A percentile compares a stretch with the other conserved stretches of the same genome.
phyloP scores from a whole-genome alignment of 371 early-diverging fungal species.

The Actinomortierella ambigua region DNA sequence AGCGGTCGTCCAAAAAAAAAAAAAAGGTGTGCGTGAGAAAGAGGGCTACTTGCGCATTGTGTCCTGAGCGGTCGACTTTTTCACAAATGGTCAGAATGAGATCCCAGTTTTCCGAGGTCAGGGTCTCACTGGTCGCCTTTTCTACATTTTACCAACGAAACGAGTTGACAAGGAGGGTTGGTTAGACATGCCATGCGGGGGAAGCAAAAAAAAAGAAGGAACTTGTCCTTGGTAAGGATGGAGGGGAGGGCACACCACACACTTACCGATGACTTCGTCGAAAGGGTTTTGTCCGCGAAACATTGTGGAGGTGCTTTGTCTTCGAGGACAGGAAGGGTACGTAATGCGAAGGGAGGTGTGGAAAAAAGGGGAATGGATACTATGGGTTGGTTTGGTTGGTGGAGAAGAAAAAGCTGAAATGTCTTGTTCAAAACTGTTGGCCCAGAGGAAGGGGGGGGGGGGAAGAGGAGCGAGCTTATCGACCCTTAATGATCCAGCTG shows the following conservation, averaged over 20 bases:
- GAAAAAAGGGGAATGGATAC: no score
- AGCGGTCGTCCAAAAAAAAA: neutral
- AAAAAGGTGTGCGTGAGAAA: neutral
- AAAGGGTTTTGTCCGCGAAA: constrained; percentile 65
- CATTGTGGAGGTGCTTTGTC: constrained; percentile 41
- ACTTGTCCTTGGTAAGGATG: constrained; percentile 1
- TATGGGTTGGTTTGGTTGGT: no score
- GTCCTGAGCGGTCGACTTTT: constrained; percentile 61
- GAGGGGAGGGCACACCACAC: neutral
- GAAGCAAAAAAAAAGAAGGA: neutral
- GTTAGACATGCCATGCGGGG: neutral
- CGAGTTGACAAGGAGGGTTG: neutral
- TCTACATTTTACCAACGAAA: constrained; percentile 43
- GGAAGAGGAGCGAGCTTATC: no score
- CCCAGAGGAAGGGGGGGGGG: no score
- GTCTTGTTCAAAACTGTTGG: no score
- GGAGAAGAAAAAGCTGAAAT: no score
- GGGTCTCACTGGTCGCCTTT: constrained; percentile 88
- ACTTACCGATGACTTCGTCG: constrained; percentile 67
- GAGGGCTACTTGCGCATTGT: constrained; percentile 20
- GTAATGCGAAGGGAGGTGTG: no score
- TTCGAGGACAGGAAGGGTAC: neutral
- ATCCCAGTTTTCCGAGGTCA: constrained; percentile 94
- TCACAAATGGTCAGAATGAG: constrained; percentile 90
- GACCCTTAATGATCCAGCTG: no score